Evolutionary conservation across 371 early-diverging fungal genomes (phyloP), one percentile per base, ranked within the genome.

Genomic region (Amoeboaphelidium protococcarum): DNA sequence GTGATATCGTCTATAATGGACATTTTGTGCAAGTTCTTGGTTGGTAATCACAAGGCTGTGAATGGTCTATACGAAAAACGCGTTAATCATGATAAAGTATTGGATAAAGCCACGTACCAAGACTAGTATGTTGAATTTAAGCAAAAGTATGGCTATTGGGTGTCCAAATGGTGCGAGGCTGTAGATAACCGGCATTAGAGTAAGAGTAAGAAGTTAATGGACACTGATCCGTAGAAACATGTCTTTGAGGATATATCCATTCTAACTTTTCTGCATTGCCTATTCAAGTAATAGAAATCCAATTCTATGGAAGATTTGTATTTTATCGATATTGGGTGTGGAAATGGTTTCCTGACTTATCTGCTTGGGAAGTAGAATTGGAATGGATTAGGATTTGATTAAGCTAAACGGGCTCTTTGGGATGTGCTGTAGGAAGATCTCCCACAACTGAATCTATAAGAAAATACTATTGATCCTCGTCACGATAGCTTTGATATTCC

Each of bases 311-410:
- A 47, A 2, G 26, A 4, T 54, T 25, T 53, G 41, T 59, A 60
- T 0, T 88, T 86, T 71, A 68, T 78, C n/a, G 88, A 88, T 57
- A 58, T 88, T 16, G 87, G 85, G 0, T 86, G 87, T 51, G 87
- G 88, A n/a, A 88, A 88, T 60, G 87, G 88, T 0, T 53, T 88
- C 25, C 57, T 88, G 51, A 80, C 80, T 0, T 70, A 76, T 59
- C 49, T 87, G 16, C 57, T 88, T 49, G 68, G 63, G n/a, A 65
- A 64, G 49, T 82, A 86, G 55, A 83, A 85, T 0, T 76, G 71
- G 51, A 40, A 50, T 4, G 87, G 87, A n/a, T 69, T 64, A 46
- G 88, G 87, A 0, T 53, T 87, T 26, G 87, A 87, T 59, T 63
- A 78, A 42, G 67, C 71, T 6, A 60, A 69, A 24, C 71, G 88